Evolutionary conservation across 805 yeast genomes (phyloP).

Genomic region (Candida boleticola): DNA sequence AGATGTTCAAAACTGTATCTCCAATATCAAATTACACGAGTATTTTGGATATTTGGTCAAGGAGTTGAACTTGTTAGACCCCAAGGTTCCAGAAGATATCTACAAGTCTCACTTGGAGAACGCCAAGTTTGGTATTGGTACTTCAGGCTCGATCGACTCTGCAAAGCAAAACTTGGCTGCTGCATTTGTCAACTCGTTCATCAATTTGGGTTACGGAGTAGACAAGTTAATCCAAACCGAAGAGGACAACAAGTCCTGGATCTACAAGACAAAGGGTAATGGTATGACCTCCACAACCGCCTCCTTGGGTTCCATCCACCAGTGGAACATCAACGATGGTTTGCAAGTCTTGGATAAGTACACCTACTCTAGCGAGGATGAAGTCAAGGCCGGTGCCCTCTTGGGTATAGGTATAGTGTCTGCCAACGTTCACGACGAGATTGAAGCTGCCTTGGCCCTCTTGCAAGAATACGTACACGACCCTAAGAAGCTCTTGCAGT

Average conservation of each 20-base stretch:
- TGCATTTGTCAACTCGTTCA: slow-evolving; percentile 88
- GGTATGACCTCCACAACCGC: slow-evolving; percentile 95
- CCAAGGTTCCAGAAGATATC: slow-evolving; percentile 93
- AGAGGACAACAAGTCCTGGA: slow-evolving; percentile 74
- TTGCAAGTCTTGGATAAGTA: slow-evolving; percentile 87
- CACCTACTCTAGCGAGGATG: slow-evolving; percentile 79
- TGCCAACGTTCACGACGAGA: slow-evolving; percentile 92
- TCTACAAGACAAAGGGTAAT: slow-evolving; percentile 84
- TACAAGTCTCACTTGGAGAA: slow-evolving; percentile 88
- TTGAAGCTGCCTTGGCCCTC: slow-evolving; percentile 85
- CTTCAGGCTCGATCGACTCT: slow-evolving; percentile 65
- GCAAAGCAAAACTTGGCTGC: slow-evolving; percentile 95
- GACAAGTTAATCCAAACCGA: slow-evolving; percentile 79
- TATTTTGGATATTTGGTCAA: slow-evolving; percentile 77
- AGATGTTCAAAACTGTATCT: slow-evolving; percentile 78
- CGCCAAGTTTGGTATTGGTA: slow-evolving; percentile 54
- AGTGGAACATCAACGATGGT: slow-evolving; percentile 91
- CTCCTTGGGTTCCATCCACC: slow-evolving; percentile 81
- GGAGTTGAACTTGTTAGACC: slow-evolving; percentile 84
- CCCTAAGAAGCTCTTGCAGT: slow-evolving; percentile 58
- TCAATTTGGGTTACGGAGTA: slow-evolving; percentile 86
- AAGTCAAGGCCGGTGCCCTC: slow-evolving; percentile 93
- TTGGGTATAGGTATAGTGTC: slow-evolving; percentile 93
- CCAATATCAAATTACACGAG: slow-evolving; percentile 75
- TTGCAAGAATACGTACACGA: slow-evolving; percentile 79